phyloP scores from a whole-genome alignment of 2,329 filamentous ascomycete genomes.

The Talaromyces funiculosus region DNA sequence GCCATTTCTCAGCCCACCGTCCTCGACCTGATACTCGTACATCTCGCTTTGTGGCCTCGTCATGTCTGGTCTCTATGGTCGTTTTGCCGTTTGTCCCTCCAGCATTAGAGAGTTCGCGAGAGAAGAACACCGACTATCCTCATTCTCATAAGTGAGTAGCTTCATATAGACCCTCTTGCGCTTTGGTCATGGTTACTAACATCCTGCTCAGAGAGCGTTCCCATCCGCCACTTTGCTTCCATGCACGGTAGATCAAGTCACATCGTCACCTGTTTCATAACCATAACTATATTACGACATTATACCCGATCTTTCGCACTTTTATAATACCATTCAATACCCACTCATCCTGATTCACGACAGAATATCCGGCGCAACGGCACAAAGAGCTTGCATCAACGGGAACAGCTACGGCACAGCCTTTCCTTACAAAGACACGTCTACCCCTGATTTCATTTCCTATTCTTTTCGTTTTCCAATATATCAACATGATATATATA shows the following conservation, averaged over 20 bases:
- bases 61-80: slow-evolving; percentile 39
- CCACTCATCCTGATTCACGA: background rate
- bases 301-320: slow-evolving; percentile 1
- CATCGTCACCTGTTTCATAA: background rate
- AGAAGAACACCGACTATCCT: slow-evolving; percentile 34
- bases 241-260: slow-evolving; percentile 27
- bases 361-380: background rate
- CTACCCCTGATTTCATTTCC: background rate
- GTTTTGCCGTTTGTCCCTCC: slow-evolving; percentile 44
- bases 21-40: slow-evolving; percentile 35
- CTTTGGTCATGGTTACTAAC: background rate
- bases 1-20: slow-evolving; percentile 41
- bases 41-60: slow-evolving; percentile 36
- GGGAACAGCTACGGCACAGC: background rate
- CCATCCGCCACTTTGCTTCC: slow-evolving; percentile 39
- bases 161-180: background rate
- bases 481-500: slow-evolving; percentile 10
- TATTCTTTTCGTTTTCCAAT: background rate
- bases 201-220: slow-evolving; percentile 21
- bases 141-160: slow-evolving; percentile 33
- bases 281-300: background rate
- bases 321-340: slow-evolving; percentile 1
- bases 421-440: background rate
- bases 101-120: slow-evolving; percentile 41
- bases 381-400: background rate